phyloP scores from a whole-genome alignment of 768 basidiomycete genomes.

The Pleurotus djamor region DNA sequence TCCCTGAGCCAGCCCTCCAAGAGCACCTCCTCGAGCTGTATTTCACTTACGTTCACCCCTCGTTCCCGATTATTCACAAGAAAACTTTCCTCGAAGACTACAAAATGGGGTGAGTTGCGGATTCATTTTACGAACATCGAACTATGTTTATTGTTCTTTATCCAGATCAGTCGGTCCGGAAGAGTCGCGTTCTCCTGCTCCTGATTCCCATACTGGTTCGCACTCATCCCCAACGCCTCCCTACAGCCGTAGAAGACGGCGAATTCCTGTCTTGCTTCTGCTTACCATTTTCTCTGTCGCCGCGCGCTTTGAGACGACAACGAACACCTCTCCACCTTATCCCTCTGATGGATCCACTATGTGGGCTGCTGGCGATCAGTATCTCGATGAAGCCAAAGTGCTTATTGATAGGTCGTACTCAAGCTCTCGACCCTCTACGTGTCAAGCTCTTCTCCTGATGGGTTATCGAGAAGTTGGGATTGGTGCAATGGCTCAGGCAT shows the following conservation, averaged over 20 bases:
- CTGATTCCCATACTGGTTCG: constrained; percentile 18
- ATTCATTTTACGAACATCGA: not conserved
- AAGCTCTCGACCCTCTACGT: constrained; percentile 69
- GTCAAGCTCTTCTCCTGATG: constrained; percentile 78
- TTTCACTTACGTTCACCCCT: constrained; percentile 79
- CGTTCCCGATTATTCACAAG: constrained; percentile 77
- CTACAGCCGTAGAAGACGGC: constrained; percentile 37
- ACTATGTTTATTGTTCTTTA: constrained; percentile 1
- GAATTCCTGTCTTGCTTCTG: constrained; percentile 64
- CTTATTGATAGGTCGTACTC: constrained; percentile 68
- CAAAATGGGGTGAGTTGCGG: constrained; percentile 28
- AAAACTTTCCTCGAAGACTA: constrained; percentile 63
- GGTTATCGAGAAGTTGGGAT: constrained; percentile 87
- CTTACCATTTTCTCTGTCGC: constrained; percentile 85
- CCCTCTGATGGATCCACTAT: constrained; percentile 53
- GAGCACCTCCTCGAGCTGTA: constrained; percentile 74
- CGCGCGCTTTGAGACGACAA: constrained; percentile 57
- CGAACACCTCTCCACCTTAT: constrained; percentile 25
- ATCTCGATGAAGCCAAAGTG: constrained; percentile 63
- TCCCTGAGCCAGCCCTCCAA: constrained; percentile 63
- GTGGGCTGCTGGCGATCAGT: constrained; percentile 82
- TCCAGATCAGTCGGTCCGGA: constrained; percentile 6
- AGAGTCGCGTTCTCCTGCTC: constrained; percentile 22
- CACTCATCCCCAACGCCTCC: constrained; percentile 29
- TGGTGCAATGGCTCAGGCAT: constrained; percentile 86